These are phyloP conservation scores for Metrosideros polymorpha DNA, from an alignment of 441 rosid genomes.

Conservation along the genomic window DNA sequence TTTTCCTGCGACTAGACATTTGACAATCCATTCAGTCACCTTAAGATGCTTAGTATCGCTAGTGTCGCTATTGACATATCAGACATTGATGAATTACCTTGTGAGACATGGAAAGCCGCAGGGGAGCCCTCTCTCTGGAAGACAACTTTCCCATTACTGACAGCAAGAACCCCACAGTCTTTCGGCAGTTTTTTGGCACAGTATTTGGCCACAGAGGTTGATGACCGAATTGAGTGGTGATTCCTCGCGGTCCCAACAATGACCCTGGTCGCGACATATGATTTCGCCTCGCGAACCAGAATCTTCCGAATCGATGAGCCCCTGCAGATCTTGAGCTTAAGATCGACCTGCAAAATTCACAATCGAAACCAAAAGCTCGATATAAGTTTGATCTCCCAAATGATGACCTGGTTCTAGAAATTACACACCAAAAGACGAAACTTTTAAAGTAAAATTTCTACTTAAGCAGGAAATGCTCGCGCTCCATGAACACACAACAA, in stretches of 20 bases:
- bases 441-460: not conserved
- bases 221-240: slow-evolving; percentile 37
- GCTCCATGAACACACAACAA: not conserved
- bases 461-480: not conserved
- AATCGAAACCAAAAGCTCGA: not conserved
- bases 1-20: slow-evolving; percentile 26
- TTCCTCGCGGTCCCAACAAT: slow-evolving; percentile 39
- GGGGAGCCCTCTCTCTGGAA: slow-evolving; percentile 52
- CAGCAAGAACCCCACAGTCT: slow-evolving; percentile 51
- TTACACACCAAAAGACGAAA: not conserved
- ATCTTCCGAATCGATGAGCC: slow-evolving; percentile 41
- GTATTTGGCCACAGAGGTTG: slow-evolving; percentile 55
- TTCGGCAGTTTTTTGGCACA: slow-evolving; percentile 47
- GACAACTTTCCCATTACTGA: slow-evolving; percentile 50
- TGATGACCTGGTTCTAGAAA: not conserved
- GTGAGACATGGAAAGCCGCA: slow-evolving; percentile 5
- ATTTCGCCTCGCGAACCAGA: slow-evolving; percentile 50
- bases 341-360: slow-evolving; percentile 48
- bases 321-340: slow-evolving; percentile 69
- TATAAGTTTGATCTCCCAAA: not conserved
- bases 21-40: not conserved
- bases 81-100: slow-evolving; percentile 19
- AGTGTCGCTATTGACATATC: not conserved
- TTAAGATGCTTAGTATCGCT: not conserved
- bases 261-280: slow-evolving; percentile 40